Percentiles rank a stretch among this genome's conserved stretches.
These are phyloP conservation scores for Trichoderma endophyticum DNA, from an alignment of 2,329 filamentous ascomycete genomes.

Conservation along the genomic window DNA sequence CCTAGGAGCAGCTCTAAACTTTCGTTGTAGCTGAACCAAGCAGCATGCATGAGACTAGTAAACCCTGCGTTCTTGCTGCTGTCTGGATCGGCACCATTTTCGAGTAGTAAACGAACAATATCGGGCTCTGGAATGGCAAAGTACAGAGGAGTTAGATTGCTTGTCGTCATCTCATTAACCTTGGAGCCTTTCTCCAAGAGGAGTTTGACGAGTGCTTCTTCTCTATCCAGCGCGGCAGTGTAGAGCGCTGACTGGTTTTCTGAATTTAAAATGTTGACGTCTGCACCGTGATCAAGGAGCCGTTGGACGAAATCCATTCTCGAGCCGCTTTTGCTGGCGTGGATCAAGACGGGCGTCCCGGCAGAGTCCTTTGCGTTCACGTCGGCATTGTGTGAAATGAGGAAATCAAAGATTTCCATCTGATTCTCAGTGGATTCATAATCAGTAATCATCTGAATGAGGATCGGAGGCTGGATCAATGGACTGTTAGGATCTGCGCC, in stretches of 20 bases:
- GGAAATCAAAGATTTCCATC: slow-evolving; percentile 13
- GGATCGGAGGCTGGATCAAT: slow-evolving; percentile 14
- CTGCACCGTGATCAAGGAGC: slow-evolving; percentile 19
- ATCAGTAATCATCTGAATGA: slow-evolving; percentile 7
- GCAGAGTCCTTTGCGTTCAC: slow-evolving; percentile 9
- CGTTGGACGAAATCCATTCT: not conserved
- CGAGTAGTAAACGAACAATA: slow-evolving; percentile 7
- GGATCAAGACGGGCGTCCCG: slow-evolving; percentile 4
- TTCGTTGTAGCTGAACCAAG: slow-evolving; percentile 9
- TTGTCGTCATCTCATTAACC: slow-evolving; percentile 17
- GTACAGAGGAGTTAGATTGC: slow-evolving; percentile 4
- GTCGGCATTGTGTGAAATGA: slow-evolving; percentile 17
- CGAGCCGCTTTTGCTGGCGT: not conserved
- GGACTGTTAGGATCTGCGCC: slow-evolving; percentile 24
- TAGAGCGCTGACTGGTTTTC: not conserved
- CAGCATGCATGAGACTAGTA: slow-evolving; percentile 16
- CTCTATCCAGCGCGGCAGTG: not conserved
- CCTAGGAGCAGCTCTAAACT: slow-evolving; percentile 7
- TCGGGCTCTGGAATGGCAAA: not conserved
- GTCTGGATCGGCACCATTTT: slow-evolving; percentile 17
- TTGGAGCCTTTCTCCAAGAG: slow-evolving; percentile 22
- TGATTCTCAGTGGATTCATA: slow-evolving; percentile 8
- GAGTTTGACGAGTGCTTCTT: slow-evolving; percentile 14
- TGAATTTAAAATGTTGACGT: not conserved
- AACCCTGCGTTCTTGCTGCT: slow-evolving; percentile 1